A percentile compares a stretch with the other conserved stretches of the same genome.
Evolutionary conservation across 257 asterid genomes (phyloP).

Genomic region (Handroanthus guayacan): DNA sequence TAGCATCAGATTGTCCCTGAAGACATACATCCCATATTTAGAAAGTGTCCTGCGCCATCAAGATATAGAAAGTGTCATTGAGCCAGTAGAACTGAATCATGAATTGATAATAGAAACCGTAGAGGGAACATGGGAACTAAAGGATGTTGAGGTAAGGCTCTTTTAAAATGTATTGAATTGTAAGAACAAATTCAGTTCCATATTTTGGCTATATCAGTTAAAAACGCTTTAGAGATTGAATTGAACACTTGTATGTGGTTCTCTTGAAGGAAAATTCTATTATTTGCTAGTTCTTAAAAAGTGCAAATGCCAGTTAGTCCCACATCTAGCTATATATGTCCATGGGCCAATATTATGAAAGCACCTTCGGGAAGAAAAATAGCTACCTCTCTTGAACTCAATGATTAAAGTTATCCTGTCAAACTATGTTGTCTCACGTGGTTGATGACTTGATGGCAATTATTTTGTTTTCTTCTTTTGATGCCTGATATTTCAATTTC

Average conservation of each 20-base stretch:
- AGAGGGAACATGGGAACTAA: slow-evolving; percentile 72
- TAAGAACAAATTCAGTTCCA: slow-evolving; percentile 3
- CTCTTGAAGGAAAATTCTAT: background rate
- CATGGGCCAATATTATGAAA: slow-evolving; percentile 12
- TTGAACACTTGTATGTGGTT: slow-evolving; percentile 8
- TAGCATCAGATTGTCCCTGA: slow-evolving; percentile 74
- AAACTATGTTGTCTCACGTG: background rate
- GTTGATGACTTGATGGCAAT: slow-evolving; percentile 4
- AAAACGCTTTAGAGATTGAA: slow-evolving; percentile 16
- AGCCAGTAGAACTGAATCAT: slow-evolving; percentile 72
- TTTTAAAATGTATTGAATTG: slow-evolving; percentile 1
- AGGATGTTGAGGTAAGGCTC: slow-evolving; percentile 67
- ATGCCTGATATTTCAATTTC: slow-evolving; percentile 15
- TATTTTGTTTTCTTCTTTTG: background rate
- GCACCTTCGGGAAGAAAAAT: background rate
- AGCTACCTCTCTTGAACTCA: background rate
- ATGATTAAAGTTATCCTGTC: background rate
- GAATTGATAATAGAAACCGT: slow-evolving; percentile 72
- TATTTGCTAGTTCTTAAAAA: slow-evolving; percentile 3
- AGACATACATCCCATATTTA: slow-evolving; percentile 67
- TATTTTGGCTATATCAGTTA: slow-evolving; percentile 11
- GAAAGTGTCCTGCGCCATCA: slow-evolving; percentile 63
- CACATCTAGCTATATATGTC: background rate
- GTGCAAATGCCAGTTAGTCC: background rate
- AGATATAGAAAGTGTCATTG: slow-evolving; percentile 56